phyloP scores from a whole-genome alignment of 2,329 filamentous ascomycete genomes.

The Aspergillus calidoustus region DNA sequence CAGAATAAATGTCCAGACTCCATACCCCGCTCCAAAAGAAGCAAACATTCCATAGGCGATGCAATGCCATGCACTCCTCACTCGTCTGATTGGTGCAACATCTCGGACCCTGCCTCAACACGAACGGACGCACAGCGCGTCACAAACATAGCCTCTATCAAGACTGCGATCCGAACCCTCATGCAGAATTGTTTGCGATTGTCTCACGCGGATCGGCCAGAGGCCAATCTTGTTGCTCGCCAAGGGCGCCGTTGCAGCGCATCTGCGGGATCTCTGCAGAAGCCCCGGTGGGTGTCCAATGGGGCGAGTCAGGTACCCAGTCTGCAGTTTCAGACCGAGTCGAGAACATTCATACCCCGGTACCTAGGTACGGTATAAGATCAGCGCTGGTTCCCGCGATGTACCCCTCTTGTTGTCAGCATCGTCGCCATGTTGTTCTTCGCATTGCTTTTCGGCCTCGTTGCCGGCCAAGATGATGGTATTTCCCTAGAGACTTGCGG shows the following conservation, averaged over 20 bases:
- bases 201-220: constrained; percentile 8
- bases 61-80: background rate
- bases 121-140: background rate
- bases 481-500: background rate
- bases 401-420: background rate
- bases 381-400: background rate
- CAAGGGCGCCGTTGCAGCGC: constrained; percentile 13
- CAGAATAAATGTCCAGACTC: background rate
- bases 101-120: background rate
- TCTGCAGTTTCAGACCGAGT: background rate
- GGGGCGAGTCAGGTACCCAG: background rate
- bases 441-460: constrained; percentile 1
- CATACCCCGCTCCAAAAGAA: background rate
- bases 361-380: background rate
- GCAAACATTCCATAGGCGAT: background rate
- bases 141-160: constrained; percentile 6
- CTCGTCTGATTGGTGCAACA: background rate
- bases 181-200: background rate
- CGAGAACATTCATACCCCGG: background rate
- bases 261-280: constrained; percentile 9
- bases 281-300: background rate
- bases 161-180: background rate
- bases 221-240: constrained; percentile 11
- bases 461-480: constrained; percentile 9
- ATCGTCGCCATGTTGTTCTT: constrained; percentile 7